Conservation (phyloP, 495 filamentous ascomycete genomes). For the Penicillium malachiteum region DNA sequence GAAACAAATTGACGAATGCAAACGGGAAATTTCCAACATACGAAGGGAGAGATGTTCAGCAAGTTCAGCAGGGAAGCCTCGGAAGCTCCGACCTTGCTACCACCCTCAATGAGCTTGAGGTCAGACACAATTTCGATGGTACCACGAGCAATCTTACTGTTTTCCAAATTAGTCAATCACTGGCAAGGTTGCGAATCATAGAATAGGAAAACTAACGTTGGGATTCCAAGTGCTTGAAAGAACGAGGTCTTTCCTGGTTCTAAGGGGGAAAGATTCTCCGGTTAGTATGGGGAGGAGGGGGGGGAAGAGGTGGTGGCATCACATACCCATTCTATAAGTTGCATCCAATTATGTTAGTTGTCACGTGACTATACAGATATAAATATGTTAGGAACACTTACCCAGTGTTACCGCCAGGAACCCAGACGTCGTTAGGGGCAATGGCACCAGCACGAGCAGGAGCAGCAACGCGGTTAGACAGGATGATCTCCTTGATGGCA, state of each 20-base stretch:
- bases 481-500: conserved; percentile 85
- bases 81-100: conserved; percentile 92
- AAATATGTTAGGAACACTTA: no score
- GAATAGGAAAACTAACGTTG: no score
- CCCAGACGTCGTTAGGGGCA: conserved; percentile 83
- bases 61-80: conserved; percentile 98
- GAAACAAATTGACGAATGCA: background rate
- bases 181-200: no score
- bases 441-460: conserved; percentile 96
- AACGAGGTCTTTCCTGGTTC: conserved; percentile 99
- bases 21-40: no score
- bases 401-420: conserved; percentile 98
- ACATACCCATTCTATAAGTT: conserved; percentile 72
- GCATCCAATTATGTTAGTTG: no score
- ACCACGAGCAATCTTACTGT: conserved; percentile 99
- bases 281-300: no score
- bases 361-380: no score
- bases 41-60: conserved; percentile 87
- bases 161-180: no score
- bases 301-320: no score
- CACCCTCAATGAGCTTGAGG: conserved; percentile 94
- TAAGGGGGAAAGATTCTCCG: no score
- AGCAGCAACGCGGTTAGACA: conserved; percentile 94
- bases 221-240: conserved; percentile 99
- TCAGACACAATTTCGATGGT: conserved; percentile 99